phyloP scores from a whole-genome alignment of 495 filamentous ascomycete species.

The Xylaria telfairii region DNA sequence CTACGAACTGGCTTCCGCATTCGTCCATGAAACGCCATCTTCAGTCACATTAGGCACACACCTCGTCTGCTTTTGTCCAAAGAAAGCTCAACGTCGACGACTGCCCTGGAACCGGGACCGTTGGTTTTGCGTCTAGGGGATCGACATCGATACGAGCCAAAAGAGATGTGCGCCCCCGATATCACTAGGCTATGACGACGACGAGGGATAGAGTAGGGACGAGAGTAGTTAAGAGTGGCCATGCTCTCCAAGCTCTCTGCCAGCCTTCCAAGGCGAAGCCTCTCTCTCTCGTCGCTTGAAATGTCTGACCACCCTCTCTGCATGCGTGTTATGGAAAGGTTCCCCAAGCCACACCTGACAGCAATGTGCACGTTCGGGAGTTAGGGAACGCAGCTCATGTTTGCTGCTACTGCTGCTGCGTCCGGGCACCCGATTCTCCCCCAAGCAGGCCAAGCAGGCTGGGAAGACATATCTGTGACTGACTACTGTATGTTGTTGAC shows the following conservation, averaged over 20 bases:
- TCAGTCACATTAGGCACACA: conserved; percentile 13
- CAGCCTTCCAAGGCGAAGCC: neutral
- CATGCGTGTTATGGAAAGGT: neutral
- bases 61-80: conserved; percentile 7
- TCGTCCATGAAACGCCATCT: conserved; percentile 18
- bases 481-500: too few relatives aligned
- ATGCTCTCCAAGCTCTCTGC: neutral
- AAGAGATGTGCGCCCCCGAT: neutral
- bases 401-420: too few relatives aligned
- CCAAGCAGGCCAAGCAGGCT: conserved; percentile 10
- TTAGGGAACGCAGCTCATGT: neutral
- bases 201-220: neutral
- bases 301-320: conserved; percentile 18
- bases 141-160: neutral
- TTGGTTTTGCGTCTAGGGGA: neutral
- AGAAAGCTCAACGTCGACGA: neutral
- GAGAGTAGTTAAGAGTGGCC: neutral
- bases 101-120: neutral
- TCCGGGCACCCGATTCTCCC: neutral
- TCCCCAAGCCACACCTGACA: conserved; percentile 15
- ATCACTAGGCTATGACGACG: neutral
- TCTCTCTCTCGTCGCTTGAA: neutral
- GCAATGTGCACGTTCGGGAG: conserved; percentile 14
- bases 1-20: conserved; percentile 16
- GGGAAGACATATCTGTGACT: neutral